phyloP scores from a whole-genome alignment of 2,329 filamentous ascomycete genomes.

The Nemania serpens region DNA sequence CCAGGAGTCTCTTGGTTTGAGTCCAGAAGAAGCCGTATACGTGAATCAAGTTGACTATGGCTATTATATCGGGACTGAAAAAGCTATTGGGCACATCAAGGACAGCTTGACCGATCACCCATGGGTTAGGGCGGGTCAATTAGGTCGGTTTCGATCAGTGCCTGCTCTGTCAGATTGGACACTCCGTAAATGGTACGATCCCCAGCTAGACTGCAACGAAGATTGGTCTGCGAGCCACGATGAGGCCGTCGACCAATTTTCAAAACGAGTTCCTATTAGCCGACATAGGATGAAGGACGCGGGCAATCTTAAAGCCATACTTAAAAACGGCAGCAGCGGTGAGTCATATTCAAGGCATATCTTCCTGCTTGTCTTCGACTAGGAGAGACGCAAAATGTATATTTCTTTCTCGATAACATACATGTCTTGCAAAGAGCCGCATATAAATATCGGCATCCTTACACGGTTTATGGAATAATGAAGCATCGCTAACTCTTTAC shows the following conservation, averaged over 20 bases:
- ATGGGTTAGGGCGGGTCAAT: constrained; percentile 30
- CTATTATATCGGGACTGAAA: constrained; percentile 36
- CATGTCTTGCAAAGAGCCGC: not conserved
- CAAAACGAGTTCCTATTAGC: not conserved
- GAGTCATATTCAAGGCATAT: constrained; percentile 2
- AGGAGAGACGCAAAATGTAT: not conserved
- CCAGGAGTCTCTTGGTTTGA: constrained; percentile 41
- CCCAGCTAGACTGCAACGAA: not conserved
- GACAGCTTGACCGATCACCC: constrained; percentile 37
- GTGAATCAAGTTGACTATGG: constrained; percentile 27
- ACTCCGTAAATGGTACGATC: constrained; percentile 5
- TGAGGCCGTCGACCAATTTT: not conserved
- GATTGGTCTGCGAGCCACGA: constrained; percentile 7
- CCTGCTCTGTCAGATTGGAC: not conserved
- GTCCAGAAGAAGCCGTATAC: constrained; percentile 30
- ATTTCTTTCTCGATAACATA: not conserved
- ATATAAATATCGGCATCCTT: not conserved
- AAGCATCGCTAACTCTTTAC: constrained; percentile 29
- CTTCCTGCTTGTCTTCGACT: not conserved
- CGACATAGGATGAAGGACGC: not conserved
- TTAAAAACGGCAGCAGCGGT: constrained; percentile 18
- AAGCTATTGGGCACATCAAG: constrained; percentile 29
- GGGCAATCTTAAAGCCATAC: not conserved
- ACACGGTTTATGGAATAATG: constrained; percentile 14
- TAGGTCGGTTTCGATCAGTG: constrained; percentile 16